A percentile compares a stretch with the other conserved stretches of the same genome.
phyloP scores from a whole-genome alignment of 306 rosid genomes.

The Rosa lucieae region DNA sequence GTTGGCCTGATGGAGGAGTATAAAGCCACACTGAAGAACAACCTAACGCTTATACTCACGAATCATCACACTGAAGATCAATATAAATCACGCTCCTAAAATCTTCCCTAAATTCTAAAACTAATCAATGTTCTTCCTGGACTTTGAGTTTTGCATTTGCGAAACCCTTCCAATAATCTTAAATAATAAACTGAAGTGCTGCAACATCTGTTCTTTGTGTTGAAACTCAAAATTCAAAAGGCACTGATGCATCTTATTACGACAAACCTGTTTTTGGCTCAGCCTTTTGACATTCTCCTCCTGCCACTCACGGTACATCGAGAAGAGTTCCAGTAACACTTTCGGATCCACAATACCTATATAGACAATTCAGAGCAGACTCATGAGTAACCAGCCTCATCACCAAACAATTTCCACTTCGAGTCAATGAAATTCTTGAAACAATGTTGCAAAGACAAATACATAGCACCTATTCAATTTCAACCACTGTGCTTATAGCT shows the following conservation, averaged over 20 bases:
- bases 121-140: neutral
- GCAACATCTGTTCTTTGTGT: neutral
- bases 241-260: neutral
- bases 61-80: neutral
- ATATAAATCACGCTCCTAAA: neutral
- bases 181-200: neutral
- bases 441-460: neutral
- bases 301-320: constrained; percentile 78
- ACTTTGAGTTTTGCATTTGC: neutral
- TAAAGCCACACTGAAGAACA: neutral
- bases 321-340: constrained; percentile 81
- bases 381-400: constrained; percentile 14
- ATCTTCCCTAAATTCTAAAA: neutral
- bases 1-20: neutral
- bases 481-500: neutral
- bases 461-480: neutral
- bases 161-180: neutral
- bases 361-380: constrained; percentile 25
- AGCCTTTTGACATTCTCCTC: constrained; percentile 63
- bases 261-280: constrained; percentile 73
- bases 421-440: neutral
- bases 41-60: neutral
- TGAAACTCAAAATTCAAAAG: neutral
- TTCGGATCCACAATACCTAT: constrained; percentile 74
- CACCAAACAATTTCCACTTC: neutral